Conservation (phyloP, 2,329 filamentous ascomycete species). For the Cytospora schulzeri region DNA sequence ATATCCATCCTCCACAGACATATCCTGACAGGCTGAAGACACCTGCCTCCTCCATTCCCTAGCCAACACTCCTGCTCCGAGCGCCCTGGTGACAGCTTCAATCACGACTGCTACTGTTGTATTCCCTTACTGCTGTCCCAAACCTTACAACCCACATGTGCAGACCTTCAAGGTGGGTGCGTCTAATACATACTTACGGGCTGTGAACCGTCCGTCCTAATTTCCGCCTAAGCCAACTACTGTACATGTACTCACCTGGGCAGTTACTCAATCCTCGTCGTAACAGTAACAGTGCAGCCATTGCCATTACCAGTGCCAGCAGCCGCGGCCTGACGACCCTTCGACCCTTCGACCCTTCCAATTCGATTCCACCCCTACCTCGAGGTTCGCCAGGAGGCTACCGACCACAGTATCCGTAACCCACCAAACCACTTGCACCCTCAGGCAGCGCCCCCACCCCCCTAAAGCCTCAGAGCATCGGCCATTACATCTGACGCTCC, state of each 20-base stretch:
- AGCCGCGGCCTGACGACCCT: not conserved
- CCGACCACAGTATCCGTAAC: not conserved
- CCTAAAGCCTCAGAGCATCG: not conserved
- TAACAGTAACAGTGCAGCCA: not conserved
- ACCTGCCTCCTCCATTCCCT: conserved; percentile 6
- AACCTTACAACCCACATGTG: not conserved
- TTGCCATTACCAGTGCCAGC: not conserved
- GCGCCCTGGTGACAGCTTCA: conserved; percentile 12
- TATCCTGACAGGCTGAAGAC: not conserved
- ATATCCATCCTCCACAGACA: conserved; percentile 9
- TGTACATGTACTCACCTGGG: not conserved
- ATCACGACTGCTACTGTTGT: not conserved
- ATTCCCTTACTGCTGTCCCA: no score
- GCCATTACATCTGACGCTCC: conserved; percentile 3
- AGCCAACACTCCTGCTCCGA: conserved; percentile 5
- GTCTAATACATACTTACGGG: not conserved
- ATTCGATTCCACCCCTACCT: not conserved
- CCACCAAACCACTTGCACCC: not conserved
- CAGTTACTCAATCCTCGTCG: not conserved
- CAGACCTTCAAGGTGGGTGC: not conserved
- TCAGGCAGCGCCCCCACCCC: not conserved
- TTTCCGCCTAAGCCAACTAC: not conserved
- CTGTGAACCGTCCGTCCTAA: not conserved
- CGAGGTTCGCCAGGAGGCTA: not conserved
- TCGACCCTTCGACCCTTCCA: not conserved